phyloP scores from a whole-genome alignment of 2,329 filamentous ascomycete genomes.

The Trichophyton mentagrophytes region DNA sequence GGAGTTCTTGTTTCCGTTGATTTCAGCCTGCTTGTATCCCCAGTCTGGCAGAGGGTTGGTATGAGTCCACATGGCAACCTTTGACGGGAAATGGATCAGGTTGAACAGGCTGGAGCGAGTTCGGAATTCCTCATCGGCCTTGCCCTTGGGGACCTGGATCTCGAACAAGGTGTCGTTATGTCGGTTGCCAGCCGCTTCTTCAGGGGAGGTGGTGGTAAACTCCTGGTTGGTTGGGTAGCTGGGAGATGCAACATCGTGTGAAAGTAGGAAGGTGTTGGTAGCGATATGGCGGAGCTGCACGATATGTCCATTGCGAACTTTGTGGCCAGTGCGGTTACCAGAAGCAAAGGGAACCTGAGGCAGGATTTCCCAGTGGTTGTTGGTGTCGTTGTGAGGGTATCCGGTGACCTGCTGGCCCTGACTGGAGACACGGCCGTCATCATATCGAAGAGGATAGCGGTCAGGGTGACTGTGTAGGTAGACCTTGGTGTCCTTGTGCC shows the following conservation, averaged over 20 bases:
- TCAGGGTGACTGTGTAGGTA: constrained; percentile 91
- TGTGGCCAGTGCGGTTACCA: constrained; percentile 45
- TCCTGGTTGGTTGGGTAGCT: constrained; percentile 97
- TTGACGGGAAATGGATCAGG: constrained; percentile 83
- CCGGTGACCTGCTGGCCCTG: constrained; percentile 97
- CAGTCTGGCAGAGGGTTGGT: constrained; percentile 90
- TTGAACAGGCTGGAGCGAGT: constrained; percentile 90
- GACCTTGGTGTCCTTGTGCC: constrained; percentile 94
- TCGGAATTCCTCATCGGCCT: constrained; percentile 71
- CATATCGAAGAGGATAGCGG: constrained; percentile 82
- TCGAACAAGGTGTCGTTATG: constrained; percentile 89
- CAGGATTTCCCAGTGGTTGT: constrained; percentile 94
- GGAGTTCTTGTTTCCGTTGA: constrained; percentile 97
- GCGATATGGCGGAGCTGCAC: constrained; percentile 76
- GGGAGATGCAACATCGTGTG: constrained; percentile 93
- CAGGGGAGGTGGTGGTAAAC: constrained; percentile 69
- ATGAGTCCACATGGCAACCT: constrained; percentile 99
- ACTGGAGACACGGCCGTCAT: constrained; percentile 92
- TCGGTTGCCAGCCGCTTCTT: constrained; percentile 60
- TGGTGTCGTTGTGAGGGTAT: constrained; percentile 96
- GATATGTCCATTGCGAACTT: constrained; percentile 70
- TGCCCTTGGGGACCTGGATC: constrained; percentile 76
- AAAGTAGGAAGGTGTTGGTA: constrained; percentile 75
- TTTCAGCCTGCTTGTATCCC: constrained; percentile 94
- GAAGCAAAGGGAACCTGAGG: constrained; percentile 46